Percentiles rank a stretch among this genome's conserved stretches.
phyloP scores from a whole-genome alignment of 306 rosid species.

The Trichosanthes cucumerina region DNA sequence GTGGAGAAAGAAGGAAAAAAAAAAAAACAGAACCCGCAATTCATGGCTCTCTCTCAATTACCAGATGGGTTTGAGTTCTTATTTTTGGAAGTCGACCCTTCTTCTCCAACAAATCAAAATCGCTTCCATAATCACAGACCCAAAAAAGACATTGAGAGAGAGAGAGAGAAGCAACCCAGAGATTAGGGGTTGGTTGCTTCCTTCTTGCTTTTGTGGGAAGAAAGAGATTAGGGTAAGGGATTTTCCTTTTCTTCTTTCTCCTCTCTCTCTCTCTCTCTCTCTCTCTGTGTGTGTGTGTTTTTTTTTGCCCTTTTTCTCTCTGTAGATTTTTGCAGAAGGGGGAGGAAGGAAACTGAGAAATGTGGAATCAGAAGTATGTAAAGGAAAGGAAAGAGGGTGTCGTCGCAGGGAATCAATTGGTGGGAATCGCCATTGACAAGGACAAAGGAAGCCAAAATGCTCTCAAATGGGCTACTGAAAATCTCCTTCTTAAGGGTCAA shows the following conservation, averaged over 20 bases:
- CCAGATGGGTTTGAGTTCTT: not conserved
- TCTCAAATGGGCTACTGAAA: conserved; percentile 76
- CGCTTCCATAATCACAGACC: not conserved
- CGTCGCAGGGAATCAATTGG: conserved; percentile 40
- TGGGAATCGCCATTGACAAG: conserved; percentile 85
- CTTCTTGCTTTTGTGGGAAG: not conserved
- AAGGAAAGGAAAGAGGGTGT: conserved; percentile 46
- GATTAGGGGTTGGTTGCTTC: not conserved
- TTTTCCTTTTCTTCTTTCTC: not conserved
- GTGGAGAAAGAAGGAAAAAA: too few species aligned
- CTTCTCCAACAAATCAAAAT: not conserved
- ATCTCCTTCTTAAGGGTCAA: conserved; percentile 43
- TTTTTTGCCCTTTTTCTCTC: not conserved
- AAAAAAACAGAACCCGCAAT: not conserved
- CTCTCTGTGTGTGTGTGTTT: not conserved
- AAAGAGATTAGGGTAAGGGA: not conserved
- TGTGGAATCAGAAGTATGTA: conserved; percentile 52
- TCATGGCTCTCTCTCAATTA: not conserved
- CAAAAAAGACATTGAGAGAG: not conserved
- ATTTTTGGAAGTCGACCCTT: not conserved
- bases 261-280: not conserved
- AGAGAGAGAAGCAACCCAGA: not conserved
- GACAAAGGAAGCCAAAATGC: conserved; percentile 83
- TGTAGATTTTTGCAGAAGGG: not conserved
- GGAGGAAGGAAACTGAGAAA: conserved; percentile 8